Base-by-base conservation (phyloP, 2,329 filamentous ascomycete species). In the Epichloe gansuensis region DNA sequence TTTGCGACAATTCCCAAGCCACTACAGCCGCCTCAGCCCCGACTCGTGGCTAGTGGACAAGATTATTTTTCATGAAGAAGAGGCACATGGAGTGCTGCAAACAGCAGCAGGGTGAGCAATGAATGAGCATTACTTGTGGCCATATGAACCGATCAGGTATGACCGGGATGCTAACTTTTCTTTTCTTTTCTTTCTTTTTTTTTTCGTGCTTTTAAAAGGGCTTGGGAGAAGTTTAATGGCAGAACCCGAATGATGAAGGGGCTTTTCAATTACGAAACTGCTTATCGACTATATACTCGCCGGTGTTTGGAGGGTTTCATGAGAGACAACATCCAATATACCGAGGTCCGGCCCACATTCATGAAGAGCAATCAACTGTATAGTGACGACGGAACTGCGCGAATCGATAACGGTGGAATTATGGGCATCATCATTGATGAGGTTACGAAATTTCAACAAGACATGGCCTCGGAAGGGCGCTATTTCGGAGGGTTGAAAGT, bases 231-330 rank as follows among this genome's bases (percentile, higher is more conserved):
- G 58, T 89, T 89, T 64, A 85, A 86, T 56, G 74, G 76, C 47
- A 74, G 82, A 4, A 87, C 84, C 3, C 74, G 81, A 48, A 83
- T 84, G 69, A 85, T 87, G 75, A 87, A 87, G 61, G 84, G 84
- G 0, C 69, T 87, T 0, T 76, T 86, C 59, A 84, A 83, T 61
- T 86, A 86, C 58, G 75, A 80, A 60, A 72, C 70, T 3, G 80
- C 81, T 3, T 86, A 81, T 60, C 69, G 71, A 46, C 70, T 67
- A 62, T 87, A 87, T 58, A 84, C 82, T 2, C 67, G 70, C 9
- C 63, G 68, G 3, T 80, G 78, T 21, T 76, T 86, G 11, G 68
- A 81, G 53, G 76, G 80, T 54, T 81, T 87, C 63, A 74, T 80
- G 23, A 60, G 70, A 5, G 82, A 87, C 60, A 78, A 78, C 43